Evolutionary conservation across 2,329 filamentous ascomycete genomes (phyloP).

Genomic region (Fonsecaea multimorphosa): DNA sequence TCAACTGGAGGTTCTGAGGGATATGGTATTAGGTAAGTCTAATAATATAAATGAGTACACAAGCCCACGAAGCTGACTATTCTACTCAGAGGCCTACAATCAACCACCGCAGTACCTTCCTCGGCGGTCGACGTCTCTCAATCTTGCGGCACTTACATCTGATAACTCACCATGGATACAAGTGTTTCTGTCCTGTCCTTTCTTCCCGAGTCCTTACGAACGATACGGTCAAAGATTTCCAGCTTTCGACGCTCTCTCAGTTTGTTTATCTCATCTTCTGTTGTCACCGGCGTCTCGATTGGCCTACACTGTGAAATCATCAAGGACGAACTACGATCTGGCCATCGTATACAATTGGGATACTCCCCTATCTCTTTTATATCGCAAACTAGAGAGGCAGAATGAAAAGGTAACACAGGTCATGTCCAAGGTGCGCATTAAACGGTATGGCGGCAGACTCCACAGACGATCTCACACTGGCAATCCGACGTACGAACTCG

Average conservation of each 20-base stretch:
- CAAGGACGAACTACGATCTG: conserved; percentile 37
- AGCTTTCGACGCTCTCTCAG: conserved; percentile 40
- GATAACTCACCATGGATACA: conserved; percentile 33
- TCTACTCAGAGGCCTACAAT: conserved; percentile 33
- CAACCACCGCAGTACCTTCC: conserved; percentile 20
- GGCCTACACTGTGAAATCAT: conserved; percentile 24
- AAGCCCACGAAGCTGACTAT: neutral
- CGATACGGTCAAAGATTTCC: conserved; percentile 32
- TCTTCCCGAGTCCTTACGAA: conserved; percentile 23
- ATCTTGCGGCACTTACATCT: conserved; percentile 35
- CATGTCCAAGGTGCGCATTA: conserved; percentile 27
- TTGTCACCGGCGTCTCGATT: conserved; percentile 34
- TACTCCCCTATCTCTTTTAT: conserved; percentile 42
- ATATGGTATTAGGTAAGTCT: conserved; percentile 38
- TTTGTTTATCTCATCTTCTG: conserved; percentile 45
- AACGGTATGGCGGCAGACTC: conserved; percentile 23
- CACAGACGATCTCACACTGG: neutral
- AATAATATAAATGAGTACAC: neutral
- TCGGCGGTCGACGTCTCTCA: conserved; percentile 31
- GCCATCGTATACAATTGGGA: conserved; percentile 40
- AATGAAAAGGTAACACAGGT: neutral
- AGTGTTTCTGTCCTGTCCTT: conserved; percentile 33
- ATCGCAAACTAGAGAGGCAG: conserved; percentile 10
- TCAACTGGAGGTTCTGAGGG: conserved; percentile 41
- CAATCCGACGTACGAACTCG: conserved; percentile 36